Evolutionary conservation across 2,329 filamentous ascomycete species (phyloP), one percentile per base, ranked within the genome.

Genomic region (Domatiomyces catenatus): DNA sequence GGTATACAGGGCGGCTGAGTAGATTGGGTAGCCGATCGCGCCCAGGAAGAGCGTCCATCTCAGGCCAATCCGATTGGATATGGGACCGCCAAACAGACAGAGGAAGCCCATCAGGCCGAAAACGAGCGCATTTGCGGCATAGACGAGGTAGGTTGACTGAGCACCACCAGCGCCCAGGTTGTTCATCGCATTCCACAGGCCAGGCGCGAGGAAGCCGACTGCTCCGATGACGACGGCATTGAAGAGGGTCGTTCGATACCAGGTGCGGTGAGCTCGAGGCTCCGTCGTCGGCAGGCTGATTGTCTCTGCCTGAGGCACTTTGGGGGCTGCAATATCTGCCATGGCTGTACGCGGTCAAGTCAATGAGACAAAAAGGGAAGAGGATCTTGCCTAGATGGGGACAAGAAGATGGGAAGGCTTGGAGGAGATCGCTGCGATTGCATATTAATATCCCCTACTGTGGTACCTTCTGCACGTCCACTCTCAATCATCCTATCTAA

Each of bases 41-140:
- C 83, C 83, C 42, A 85, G 71, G 17, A 85, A 76, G 12, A 87
- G 65, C 0, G 82, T 76, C 48, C 76, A 77, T 58, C 84, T 84
- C 53, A 87, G 82, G 0, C 83, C 83, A 42, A 86, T 75, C 43
- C 76, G 78, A 28, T 75, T 74, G 0, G 85, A 80, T 3, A 86
- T 63, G 0, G 75, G 70, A 49, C 77, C 80, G 0, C 75, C 76
- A 44, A 85, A 75, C 59, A 75, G 79, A 60, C 83, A 86, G 0
- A 80, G 82, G 0, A 86, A 60, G 0, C 85, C 78, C 81, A 86
- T 85, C 5, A 85, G 71, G 44, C 78, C 78, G 60, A 86, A 86
- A 0, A 81, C 84, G 32, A 86, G 63, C 0, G 81, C 77, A 57
- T 86, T 86, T 12, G 79, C 81, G 0, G 77, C 73, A 58, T 84